Base-by-base conservation (phyloP, 306 rosid genomes). In the Fragaria vesca region DNA sequence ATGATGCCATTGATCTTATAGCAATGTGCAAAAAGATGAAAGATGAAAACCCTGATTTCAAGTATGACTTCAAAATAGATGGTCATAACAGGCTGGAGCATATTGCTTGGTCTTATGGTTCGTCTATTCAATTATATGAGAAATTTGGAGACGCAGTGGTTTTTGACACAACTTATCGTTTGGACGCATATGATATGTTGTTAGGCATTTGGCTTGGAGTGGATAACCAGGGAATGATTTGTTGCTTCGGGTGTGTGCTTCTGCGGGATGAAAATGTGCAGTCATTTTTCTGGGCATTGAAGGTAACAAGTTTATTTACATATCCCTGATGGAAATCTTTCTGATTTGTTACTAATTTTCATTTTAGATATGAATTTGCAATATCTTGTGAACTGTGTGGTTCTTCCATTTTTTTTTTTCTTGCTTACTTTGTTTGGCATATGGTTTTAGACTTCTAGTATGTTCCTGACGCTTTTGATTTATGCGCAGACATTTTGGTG, bases 181-280 rank as follows among this genome's bases (percentile, higher is more conserved):
- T 93, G 52, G 97, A 93, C 24, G 95, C 92, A 42, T 89, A 87
- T 78, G 98, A 91, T 78, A 89, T 93, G 97, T 77, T 89, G 68
- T 79, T 93, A 72, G 97, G 95, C 71, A 78, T 89, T 77, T 93
- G 97, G 97, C 97, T 93, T 82, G 98, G 97, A 78, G 87, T 93
- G 75, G 95, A 93, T 78, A 93, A 86, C 79, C 88, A 93, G 79
- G 98, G 98, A 79, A 87, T 84, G 91, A 79, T 89, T 77, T 88
- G 98, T 78, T 88, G 86, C 87, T 89, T 91, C 74, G 88, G 97
- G 24, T 91, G 98, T 68, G 81, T 80, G 43, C 94, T 93, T 80
- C 80, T 93, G 65, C 83, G 87, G 62, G 91, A 93, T 82, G 98
- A 89, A 82, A 93, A 87, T 81, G 65, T 84, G 79, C 86, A 75